A percentile compares a stretch with the other conserved stretches of the same genome.
These are phyloP conservation scores for Gymnopilus junonius DNA, from an alignment of 768 basidiomycete genomes.

Conservation along the genomic window DNA sequence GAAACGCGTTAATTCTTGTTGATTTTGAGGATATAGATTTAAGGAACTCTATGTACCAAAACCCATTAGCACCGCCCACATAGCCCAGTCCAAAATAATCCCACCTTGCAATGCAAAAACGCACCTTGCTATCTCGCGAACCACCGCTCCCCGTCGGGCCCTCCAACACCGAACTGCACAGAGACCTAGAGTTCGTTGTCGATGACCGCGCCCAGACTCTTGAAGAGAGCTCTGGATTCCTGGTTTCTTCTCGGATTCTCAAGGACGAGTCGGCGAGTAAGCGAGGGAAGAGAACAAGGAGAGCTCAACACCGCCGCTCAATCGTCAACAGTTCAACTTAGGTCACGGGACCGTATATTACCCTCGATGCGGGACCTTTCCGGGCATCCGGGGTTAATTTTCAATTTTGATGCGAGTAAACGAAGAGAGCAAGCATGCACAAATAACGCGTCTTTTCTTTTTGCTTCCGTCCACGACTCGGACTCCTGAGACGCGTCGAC, in stretches of 20 bases:
- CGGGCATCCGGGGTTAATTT: neutral
- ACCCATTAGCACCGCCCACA: neutral
- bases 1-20: constrained; percentile 6
- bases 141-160: neutral
- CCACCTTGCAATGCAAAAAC: neutral
- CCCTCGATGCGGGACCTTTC: neutral
- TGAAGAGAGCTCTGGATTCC: neutral
- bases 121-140: neutral
- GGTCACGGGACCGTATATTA: constrained; percentile 9
- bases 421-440: neutral
- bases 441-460: constrained; percentile 3
- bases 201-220: neutral
- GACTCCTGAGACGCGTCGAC: neutral
- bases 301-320: neutral
- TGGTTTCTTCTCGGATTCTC: neutral
- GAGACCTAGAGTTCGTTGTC: neutral
- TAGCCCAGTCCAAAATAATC: neutral
- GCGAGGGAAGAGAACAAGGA: constrained; percentile 2
- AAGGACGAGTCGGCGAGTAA: neutral
- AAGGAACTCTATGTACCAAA: neutral
- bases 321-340: neutral
- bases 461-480: neutral
- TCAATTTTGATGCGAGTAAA: neutral
- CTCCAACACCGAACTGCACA: neutral
- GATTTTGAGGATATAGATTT: neutral